A percentile compares a stretch with the other conserved stretches of the same genome.
These are phyloP conservation scores for Tylopilus balloui DNA, from an alignment of 768 basidiomycete genomes.

Conservation along the genomic window DNA sequence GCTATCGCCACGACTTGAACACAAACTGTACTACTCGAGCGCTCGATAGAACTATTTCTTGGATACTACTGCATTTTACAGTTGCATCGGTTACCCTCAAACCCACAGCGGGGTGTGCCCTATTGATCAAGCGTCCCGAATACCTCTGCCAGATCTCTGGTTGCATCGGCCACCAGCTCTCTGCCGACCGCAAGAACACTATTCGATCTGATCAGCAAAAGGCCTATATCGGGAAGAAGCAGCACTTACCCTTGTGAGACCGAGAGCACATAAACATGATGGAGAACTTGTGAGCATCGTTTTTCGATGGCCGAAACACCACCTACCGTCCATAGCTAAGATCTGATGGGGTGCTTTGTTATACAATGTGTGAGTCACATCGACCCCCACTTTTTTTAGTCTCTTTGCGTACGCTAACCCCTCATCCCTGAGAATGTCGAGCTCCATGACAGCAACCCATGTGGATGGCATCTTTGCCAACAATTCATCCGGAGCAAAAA, in stretches of 20 bases:
- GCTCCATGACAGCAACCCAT: slow-evolving; percentile 64
- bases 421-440: slow-evolving; percentile 68
- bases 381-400: slow-evolving; percentile 48
- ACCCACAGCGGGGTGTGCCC: not conserved
- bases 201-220: slow-evolving; percentile 12
- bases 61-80: not conserved
- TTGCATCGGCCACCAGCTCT: slow-evolving; percentile 38
- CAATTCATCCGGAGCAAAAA: slow-evolving; percentile 58
- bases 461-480: slow-evolving; percentile 51
- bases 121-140: slow-evolving; percentile 22
- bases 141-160: slow-evolving; percentile 29
- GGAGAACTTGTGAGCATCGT: not conserved
- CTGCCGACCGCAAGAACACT: slow-evolving; percentile 38
- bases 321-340: slow-evolving; percentile 70
- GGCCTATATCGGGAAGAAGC: not conserved
- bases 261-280: not conserved
- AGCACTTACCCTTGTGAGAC: slow-evolving; percentile 21
- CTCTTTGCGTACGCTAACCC: slow-evolving; percentile 61
- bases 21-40: not conserved
- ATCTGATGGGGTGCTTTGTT: slow-evolving; percentile 65
- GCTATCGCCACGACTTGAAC: slow-evolving; percentile 45
- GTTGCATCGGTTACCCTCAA: not conserved
- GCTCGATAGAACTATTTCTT: not conserved
- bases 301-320: not conserved
- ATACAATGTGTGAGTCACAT: slow-evolving; percentile 54